These are phyloP conservation scores for Mucor racemosus DNA, from an alignment of 371 early-diverging fungal species.

Conservation along the genomic window DNA sequence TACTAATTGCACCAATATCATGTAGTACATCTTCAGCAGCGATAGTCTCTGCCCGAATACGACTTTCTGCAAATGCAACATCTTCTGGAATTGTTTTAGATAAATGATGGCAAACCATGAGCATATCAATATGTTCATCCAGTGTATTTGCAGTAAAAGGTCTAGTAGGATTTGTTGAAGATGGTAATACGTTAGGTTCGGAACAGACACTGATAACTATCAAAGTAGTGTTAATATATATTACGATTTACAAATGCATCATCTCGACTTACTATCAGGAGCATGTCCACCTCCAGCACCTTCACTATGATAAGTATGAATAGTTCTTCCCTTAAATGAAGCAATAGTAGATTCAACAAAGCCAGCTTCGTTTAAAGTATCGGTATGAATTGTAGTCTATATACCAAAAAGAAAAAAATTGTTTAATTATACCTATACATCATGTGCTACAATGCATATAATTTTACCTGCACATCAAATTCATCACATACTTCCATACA, in stretches of 20 bases:
- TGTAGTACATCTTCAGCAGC: slow-evolving; percentile 93
- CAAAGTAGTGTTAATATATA: not conserved
- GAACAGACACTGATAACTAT: slow-evolving; percentile 81
- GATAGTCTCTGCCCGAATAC: slow-evolving; percentile 95
- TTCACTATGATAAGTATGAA: slow-evolving; percentile 95
- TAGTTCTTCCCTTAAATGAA: slow-evolving; percentile 88
- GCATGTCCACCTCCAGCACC: slow-evolving; percentile 97
- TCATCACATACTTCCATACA: slow-evolving; percentile 86
- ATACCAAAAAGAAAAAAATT: not conserved
- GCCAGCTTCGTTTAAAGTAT: slow-evolving; percentile 94
- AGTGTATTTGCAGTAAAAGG: slow-evolving; percentile 92
- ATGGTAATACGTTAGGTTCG: slow-evolving; percentile 84
- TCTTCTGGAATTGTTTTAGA: slow-evolving; percentile 92
- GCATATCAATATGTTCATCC: slow-evolving; percentile 97
- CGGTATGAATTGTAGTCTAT: slow-evolving; percentile 88
- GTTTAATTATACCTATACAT: not conserved
- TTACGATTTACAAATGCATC: too few species aligned
- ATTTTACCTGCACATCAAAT: slow-evolving; percentile 76
- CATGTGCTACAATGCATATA: not conserved
- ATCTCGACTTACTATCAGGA: slow-evolving; percentile 67
- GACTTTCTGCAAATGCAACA: slow-evolving; percentile 94
- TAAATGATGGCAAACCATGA: slow-evolving; percentile 97
- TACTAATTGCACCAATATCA: slow-evolving; percentile 91
- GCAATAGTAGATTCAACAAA: slow-evolving; percentile 90
- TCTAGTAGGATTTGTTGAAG: slow-evolving; percentile 93